A percentile compares a stretch with the other conserved stretches of the same genome.
phyloP scores from a whole-genome alignment of 73 alveolate genomes.

The Paramecium biaurelia region DNA sequence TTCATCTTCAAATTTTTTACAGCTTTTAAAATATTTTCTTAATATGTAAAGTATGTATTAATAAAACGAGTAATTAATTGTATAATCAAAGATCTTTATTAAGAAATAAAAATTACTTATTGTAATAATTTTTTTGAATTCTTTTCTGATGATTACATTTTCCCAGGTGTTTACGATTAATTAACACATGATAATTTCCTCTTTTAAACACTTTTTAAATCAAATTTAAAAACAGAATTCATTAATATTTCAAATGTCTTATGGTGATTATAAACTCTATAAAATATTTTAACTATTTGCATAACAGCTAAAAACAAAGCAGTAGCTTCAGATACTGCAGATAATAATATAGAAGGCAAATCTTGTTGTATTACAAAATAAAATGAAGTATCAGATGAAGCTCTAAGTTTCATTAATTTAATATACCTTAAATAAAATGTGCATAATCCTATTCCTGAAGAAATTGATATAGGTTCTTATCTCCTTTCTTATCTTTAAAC shows the following conservation, averaged over 20 bases:
- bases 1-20: not conserved
- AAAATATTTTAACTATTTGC: not conserved
- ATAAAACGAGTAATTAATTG: not conserved
- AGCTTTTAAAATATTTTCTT: not conserved
- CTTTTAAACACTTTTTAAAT: not conserved
- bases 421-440: not conserved
- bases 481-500: not conserved
- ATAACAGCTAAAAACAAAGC: not conserved
- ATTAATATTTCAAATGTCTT: not conserved
- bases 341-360: not conserved
- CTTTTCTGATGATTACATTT: not conserved
- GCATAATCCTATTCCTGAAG: not conserved
- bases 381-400: not conserved
- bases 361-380: not conserved
- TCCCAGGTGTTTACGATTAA: not conserved
- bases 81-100: not conserved
- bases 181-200: not conserved
- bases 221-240: slow-evolving; percentile 30
- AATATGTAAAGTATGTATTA: not conserved
- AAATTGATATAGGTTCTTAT: not conserved
- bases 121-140: not conserved
- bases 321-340: not conserved
- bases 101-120: not conserved
- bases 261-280: not conserved
- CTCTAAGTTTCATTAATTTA: not conserved